Base-by-base conservation (phyloP, 352 stramenopile genomes). In the Pythium rhizo-oryzae region DNA sequence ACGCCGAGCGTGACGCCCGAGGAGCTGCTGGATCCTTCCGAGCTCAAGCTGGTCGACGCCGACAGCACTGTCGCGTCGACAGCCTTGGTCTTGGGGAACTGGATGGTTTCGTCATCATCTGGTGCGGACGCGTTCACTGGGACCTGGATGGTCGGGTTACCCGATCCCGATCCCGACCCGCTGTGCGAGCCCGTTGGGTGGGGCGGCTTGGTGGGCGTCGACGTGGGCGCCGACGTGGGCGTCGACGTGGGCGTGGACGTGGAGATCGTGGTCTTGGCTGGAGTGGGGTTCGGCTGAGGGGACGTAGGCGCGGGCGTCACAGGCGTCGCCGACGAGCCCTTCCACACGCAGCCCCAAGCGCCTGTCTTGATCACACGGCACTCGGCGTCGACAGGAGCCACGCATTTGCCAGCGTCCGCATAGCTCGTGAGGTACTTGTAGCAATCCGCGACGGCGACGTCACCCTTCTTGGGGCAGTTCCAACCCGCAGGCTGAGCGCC, bases 261-360 rank as follows among this genome's bases (percentile, higher is more conserved):
- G n/a, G n/a, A n/a, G n/a, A n/a, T 59, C 49, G 30, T 44, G 4
- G 57, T 54, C 24, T 44, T 19, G 12, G 55, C 39, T 41, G 55
- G 55, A 9, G 55, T 62, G 21, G 55, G 25, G 16, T 55, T 47
- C 35, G 35, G 54, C 37, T 50, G 11, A 19, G 24, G 54, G 35
- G 43, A 35, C 12, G 54, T 46, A 5, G 54, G 33, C 37, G 35
- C 54, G 6, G 41, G 41, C 8, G 56, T 62, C 56, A 25, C 56
- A 1, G 41, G 13, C 35, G 39, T 9, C 8, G 21, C n/a, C 6
- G 19, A n/a, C 13, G 49, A 37, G 30, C 54, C 54, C 54, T 65
- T 49, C 54, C 61, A 89, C 30, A 91, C 80, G 46, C 85, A 94
- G 16, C 85, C 85, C 84, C 81, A 92, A 4, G 78, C 85, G 28